Conservation (phyloP, 495 filamentous ascomycete genomes). For the Xylaria castorea region DNA sequence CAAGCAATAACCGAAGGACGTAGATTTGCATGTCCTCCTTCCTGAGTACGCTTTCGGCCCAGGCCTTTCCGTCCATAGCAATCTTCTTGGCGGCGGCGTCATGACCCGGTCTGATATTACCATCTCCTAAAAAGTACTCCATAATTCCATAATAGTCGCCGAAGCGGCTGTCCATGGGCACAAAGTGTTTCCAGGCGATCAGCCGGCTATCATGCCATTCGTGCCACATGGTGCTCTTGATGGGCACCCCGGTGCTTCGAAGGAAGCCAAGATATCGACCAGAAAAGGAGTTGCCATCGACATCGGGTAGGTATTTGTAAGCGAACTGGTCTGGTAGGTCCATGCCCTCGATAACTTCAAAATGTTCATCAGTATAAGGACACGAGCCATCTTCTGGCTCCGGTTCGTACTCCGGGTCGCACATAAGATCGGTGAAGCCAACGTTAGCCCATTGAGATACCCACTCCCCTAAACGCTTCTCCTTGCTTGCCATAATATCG, state of each 20-base stretch:
- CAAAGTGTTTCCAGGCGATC: slow-evolving; percentile 75
- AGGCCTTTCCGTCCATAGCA: slow-evolving; percentile 66
- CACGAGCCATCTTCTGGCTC: slow-evolving; percentile 48
- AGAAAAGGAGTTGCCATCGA: slow-evolving; percentile 77
- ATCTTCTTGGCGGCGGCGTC: slow-evolving; percentile 67
- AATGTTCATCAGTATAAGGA: slow-evolving; percentile 59
- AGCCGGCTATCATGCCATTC: slow-evolving; percentile 79
- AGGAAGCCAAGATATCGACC: slow-evolving; percentile 75
- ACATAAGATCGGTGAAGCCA: slow-evolving; percentile 57
- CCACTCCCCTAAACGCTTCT: slow-evolving; percentile 47
- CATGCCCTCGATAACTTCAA: slow-evolving; percentile 42
- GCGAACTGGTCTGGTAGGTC: slow-evolving; percentile 64
- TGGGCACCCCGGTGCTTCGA: slow-evolving; percentile 65
- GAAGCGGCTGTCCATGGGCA: slow-evolving; percentile 86
- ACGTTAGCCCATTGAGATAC: slow-evolving; percentile 51
- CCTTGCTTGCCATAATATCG: slow-evolving; percentile 43
- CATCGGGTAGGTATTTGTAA: slow-evolving; percentile 68
- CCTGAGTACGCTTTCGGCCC: slow-evolving; percentile 72
- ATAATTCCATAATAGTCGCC: slow-evolving; percentile 78
- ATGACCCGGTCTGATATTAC: slow-evolving; percentile 52
- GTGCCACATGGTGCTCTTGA: slow-evolving; percentile 76
- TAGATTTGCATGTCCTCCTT: slow-evolving; percentile 78
- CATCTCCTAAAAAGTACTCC: slow-evolving; percentile 76
- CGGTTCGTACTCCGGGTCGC: slow-evolving; percentile 40
- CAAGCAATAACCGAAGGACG: slow-evolving; percentile 69